Conservation (phyloP, 345 rosid species). For the Combretum micranthum region DNA sequence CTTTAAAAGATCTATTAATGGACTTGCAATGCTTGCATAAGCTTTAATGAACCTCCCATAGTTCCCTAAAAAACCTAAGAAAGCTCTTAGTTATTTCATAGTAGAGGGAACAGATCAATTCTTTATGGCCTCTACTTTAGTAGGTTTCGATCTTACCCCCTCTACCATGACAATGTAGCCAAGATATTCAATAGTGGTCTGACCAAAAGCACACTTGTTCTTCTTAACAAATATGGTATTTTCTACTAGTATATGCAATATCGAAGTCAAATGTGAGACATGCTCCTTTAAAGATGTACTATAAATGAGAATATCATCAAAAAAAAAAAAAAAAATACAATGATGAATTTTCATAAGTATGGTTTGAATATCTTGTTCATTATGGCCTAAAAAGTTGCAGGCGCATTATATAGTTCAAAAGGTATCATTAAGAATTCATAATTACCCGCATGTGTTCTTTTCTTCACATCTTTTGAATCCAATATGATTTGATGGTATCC, state of each 20-base stretch:
- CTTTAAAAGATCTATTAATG: neutral
- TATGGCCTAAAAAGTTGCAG: neutral
- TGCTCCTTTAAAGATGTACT: neutral
- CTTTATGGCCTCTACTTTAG: neutral
- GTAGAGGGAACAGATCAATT: neutral
- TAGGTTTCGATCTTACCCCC: neutral
- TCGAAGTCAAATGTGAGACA: neutral
- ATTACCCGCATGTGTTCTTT: neutral
- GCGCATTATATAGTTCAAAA: neutral
- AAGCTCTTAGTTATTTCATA: neutral
- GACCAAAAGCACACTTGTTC: neutral
- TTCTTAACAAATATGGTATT: neutral
- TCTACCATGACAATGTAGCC: neutral
- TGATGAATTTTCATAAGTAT: neutral
- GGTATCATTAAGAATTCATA: neutral
- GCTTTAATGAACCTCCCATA: neutral
- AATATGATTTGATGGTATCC: too few species aligned
- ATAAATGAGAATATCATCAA: constrained; percentile 1
- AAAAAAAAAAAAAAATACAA: constrained; percentile 6
- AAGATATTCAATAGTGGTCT: neutral
- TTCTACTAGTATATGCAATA: neutral
- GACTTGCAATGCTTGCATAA: neutral
- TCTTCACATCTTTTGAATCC: too few species aligned
- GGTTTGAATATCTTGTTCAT: neutral
- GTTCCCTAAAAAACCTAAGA: neutral